Evolutionary conservation across 2,329 filamentous ascomycete species (phyloP).

Genomic region (Sarocladiaceae sp.): DNA sequence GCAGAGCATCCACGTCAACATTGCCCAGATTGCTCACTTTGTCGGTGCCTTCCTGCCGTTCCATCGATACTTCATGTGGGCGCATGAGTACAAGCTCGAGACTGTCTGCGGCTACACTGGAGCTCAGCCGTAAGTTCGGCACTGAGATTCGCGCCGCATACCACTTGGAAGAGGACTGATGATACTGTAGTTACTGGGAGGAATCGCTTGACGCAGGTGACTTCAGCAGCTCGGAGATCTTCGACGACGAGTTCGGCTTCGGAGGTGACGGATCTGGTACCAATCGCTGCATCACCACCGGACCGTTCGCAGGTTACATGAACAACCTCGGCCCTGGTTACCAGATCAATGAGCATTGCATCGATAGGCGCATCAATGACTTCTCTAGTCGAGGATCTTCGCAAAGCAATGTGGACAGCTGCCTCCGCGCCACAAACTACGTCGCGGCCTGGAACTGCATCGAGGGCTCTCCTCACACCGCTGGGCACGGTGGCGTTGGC

Average conservation of each 20-base stretch:
- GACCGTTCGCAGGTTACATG: constrained; percentile 5
- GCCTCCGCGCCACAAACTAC: neutral
- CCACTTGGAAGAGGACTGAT: neutral
- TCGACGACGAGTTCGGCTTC: constrained; percentile 6
- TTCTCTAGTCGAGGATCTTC: neutral
- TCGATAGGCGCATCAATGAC: constrained; percentile 1
- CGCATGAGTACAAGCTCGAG: constrained; percentile 7
- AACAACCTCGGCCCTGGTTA: constrained; percentile 7
- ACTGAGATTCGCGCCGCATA: neutral
- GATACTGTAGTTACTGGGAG: neutral
- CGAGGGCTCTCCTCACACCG: constrained; percentile 3
- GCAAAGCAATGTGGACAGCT: neutral
- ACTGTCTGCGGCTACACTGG: constrained; percentile 8
- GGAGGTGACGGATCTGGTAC: constrained; percentile 1
- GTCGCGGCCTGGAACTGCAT: constrained; percentile 6
- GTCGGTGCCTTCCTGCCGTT: constrained; percentile 7
- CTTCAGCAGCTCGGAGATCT: constrained; percentile 4
- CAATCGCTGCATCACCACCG: constrained; percentile 3
- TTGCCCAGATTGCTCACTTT: constrained; percentile 5
- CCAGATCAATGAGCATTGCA: constrained; percentile 5
- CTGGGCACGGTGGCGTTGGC: constrained; percentile 5
- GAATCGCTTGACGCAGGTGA: constrained; percentile 3
- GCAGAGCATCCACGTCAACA: constrained; percentile 8
- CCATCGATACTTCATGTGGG: constrained; percentile 8
- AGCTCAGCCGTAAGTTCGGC: neutral